Base-by-base conservation (phyloP, 345 rosid species). In the Eucalyptus guilfoylei region DNA sequence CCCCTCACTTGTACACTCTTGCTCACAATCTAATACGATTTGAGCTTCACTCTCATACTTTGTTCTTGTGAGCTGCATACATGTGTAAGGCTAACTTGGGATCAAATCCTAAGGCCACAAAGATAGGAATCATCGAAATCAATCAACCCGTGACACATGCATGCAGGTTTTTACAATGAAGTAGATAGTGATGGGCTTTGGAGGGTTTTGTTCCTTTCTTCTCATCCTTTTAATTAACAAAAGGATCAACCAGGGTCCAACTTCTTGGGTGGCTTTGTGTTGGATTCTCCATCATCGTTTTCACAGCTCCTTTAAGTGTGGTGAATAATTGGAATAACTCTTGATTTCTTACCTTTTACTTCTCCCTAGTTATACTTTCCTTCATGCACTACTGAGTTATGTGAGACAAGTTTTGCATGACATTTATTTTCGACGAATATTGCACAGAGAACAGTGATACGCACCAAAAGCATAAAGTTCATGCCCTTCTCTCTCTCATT, bases 121-220 rank as follows among this genome's bases (percentile, higher is more conserved):
- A 21, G 0, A 9, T 52, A 52, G 11, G 11, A 52, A 52, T 52
- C 26, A 52, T 1, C 1, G 11, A 11, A 52, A 52, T 8, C 58
- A 21, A 52, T 52, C 11, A 2, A 52, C 58, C 4, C 0, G 5
- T 52, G 58, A 52, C 26, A 52, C 81, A 19, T 72, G 14, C 80
- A 28, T 89, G 92, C 94, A 95, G 98, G 90, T 91, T 44, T 91
- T 94, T 37, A 94, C 99, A 34, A 72, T 95, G 91, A 94, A 90
- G 87, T 88, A 94, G 34, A 89, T 98, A 89, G n/a, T 90, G 2
- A 90, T 97, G 94, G 94, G 95, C 94, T 87, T 95, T 85, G 97
- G 91, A 12, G 60, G 92, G 83, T 96, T 95, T 93, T 92, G 93
- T 72, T 81, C 91, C 21, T 89, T 96, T 30, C 86, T 96, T 32